Conservation (phyloP, 768 basidiomycete species). For the Trametes coccinea region DNA sequence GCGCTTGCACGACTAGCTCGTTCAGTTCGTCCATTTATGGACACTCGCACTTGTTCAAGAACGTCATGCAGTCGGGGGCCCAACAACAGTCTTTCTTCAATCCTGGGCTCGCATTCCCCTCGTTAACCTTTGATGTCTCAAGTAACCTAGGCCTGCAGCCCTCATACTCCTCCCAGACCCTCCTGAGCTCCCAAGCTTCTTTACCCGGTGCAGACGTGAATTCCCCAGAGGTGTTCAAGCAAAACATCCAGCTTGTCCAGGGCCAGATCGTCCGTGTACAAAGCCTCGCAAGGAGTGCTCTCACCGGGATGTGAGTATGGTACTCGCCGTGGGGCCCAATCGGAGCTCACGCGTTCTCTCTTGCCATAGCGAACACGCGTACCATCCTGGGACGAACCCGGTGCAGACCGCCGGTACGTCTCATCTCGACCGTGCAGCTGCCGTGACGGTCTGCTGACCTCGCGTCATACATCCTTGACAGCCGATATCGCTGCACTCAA, state of each 20-base stretch:
- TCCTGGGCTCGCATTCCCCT: background rate
- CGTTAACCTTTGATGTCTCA: conserved; percentile 7
- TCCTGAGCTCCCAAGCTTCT: conserved; percentile 3
- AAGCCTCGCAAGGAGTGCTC: conserved; percentile 46
- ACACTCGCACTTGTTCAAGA: background rate
- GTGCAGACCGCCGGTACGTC: conserved; percentile 54
- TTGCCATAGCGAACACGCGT: conserved; percentile 56
- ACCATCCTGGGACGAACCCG: conserved; percentile 54
- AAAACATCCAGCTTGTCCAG: conserved; percentile 39
- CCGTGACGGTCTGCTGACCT: background rate
- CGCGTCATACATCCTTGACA: conserved; percentile 21
- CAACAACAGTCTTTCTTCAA: conserved; percentile 7
- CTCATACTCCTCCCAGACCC: conserved; percentile 13
- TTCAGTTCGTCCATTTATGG: too few relatives aligned
- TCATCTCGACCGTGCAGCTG: background rate
- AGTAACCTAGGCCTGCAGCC: conserved; percentile 1
- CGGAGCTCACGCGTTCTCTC: background rate
- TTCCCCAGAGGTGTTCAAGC: conserved; percentile 42
- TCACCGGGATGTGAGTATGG: conserved; percentile 53
- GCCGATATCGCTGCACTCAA: conserved; percentile 54
- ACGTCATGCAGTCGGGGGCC: background rate
- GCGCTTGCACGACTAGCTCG: too few relatives aligned
- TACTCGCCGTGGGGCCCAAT: background rate
- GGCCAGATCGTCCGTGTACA: conserved; percentile 53
- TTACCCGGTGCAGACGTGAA: conserved; percentile 13